Percentiles rank a stretch among this genome's conserved stretches.
These are phyloP conservation scores for Penicillium argentinense DNA, from an alignment of 495 filamentous ascomycete genomes.

Conservation along the genomic window DNA sequence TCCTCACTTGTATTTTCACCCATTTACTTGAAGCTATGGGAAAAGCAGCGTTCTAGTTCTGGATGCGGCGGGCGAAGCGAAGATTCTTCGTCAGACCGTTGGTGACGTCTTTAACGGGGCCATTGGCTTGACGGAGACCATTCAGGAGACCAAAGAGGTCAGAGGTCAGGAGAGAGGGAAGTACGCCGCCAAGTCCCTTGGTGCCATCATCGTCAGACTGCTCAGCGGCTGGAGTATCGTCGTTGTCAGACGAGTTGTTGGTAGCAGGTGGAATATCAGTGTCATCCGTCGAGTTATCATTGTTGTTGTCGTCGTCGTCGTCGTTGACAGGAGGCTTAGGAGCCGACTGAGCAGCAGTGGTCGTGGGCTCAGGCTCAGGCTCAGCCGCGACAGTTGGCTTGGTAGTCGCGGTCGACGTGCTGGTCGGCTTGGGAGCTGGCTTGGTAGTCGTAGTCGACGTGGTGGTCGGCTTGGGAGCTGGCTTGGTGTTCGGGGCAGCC, in stretches of 20 bases:
- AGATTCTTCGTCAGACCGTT: slow-evolving; percentile 15
- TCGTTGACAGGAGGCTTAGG: slow-evolving; percentile 1
- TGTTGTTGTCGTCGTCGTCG: background rate
- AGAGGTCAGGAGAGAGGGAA: slow-evolving; percentile 5
- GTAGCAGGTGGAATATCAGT: background rate
- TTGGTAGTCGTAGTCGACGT: slow-evolving; percentile 1
- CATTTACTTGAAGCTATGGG: background rate
- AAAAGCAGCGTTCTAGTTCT: background rate
- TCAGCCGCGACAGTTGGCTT: background rate
- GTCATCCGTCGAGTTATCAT: background rate
- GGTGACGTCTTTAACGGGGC: slow-evolving; percentile 1
- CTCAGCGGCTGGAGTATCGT: too few species aligned
- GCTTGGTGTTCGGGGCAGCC: background rate
- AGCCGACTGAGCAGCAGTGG: background rate
- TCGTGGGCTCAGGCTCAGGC: background rate
- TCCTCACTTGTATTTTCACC: background rate
- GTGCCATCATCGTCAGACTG: too few species aligned
- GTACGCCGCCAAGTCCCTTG: background rate
- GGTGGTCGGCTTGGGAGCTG: background rate
- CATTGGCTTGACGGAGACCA: slow-evolving; percentile 20
- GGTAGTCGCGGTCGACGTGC: background rate
- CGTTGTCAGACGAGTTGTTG: background rate
- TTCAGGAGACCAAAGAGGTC: slow-evolving; percentile 21
- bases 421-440: slow-evolving; percentile 1
- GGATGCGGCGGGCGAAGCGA: slow-evolving; percentile 16